phyloP scores from a whole-genome alignment of 345 rosid species.

The Kernera saxatilis region DNA sequence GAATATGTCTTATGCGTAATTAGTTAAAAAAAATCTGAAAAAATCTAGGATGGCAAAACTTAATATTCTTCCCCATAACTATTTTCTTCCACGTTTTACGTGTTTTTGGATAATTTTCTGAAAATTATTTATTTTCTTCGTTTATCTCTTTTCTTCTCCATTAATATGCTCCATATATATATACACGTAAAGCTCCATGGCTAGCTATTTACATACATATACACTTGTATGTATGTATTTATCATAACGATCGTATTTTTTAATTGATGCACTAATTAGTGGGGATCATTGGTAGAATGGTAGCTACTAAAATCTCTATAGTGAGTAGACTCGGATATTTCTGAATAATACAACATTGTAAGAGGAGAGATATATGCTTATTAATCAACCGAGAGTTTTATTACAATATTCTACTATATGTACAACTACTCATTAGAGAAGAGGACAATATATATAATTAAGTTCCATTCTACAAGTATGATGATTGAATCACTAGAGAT shows the following conservation, averaged over 20 bases:
- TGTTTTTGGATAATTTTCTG: too few relatives aligned
- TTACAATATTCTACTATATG: neutral
- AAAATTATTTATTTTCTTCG: too few relatives aligned
- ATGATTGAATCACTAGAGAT: neutral
- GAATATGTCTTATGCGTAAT: too few relatives aligned
- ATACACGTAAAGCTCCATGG: neutral
- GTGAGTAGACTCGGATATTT: neutral
- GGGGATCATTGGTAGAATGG: neutral
- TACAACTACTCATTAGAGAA: neutral
- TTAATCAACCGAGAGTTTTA: neutral
- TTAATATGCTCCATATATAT: neutral
- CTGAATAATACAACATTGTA: neutral
- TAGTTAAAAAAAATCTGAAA: too few relatives aligned
- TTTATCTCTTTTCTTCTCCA: too few relatives aligned
- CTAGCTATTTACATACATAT: neutral
- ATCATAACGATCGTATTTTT: neutral
- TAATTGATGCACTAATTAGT: neutral
- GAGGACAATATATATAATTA: neutral
- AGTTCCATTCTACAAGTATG: neutral
- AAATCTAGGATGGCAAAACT: too few relatives aligned
- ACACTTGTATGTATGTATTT: neutral
- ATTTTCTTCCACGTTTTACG: too few relatives aligned
- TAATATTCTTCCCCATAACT: too few relatives aligned
- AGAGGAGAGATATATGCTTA: neutral
- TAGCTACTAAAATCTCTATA: neutral